Conservation (phyloP, 176 grass and related monocot genomes). For the Triticum monococcum region DNA sequence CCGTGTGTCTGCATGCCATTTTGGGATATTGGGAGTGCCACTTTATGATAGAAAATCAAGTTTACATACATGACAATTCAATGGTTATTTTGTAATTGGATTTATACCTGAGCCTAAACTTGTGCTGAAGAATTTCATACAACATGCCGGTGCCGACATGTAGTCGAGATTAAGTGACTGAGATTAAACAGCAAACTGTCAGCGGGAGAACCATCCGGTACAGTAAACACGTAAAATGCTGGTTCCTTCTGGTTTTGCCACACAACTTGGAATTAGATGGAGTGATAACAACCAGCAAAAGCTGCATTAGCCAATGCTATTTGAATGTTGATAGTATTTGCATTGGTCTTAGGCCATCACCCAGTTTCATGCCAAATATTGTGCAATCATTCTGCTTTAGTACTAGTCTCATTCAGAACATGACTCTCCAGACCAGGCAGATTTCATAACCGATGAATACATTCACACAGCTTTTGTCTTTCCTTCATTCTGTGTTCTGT, state of each 20-base stretch:
- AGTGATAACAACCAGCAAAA: not conserved
- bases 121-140: constrained; percentile 5
- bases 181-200: not conserved
- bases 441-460: not conserved
- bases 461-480: not conserved
- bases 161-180: not conserved
- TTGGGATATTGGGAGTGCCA: not conserved
- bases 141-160: not conserved
- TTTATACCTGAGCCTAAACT: not conserved
- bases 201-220: not conserved
- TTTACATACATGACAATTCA: not conserved
- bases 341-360: no score
- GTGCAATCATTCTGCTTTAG: not conserved
- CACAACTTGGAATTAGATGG: not conserved
- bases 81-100: not conserved
- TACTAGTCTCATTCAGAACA: constrained; percentile 26
- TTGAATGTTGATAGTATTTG: no score
- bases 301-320: no score
- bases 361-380: no score
- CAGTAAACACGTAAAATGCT: not conserved
- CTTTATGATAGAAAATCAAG: not conserved
- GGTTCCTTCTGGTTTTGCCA: not conserved
- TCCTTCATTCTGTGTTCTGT: not conserved
- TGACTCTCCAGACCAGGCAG: not conserved
- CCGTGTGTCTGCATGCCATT: not conserved